phyloP scores from a whole-genome alignment of 345 rosid species.

The Salix caprea region DNA sequence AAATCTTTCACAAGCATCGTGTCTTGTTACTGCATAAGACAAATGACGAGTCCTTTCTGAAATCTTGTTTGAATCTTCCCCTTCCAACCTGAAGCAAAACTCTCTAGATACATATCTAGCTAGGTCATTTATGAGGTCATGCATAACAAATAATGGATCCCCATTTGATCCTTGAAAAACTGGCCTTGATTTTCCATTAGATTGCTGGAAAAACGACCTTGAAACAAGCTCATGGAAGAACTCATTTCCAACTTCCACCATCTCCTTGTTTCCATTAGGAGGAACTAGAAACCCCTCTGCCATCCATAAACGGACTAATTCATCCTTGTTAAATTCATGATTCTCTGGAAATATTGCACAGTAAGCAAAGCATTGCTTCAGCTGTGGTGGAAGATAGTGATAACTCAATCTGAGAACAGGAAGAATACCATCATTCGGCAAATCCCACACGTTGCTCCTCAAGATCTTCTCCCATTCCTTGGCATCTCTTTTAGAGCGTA shows the following conservation, averaged over 20 bases:
- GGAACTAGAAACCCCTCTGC: not conserved
- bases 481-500: not conserved
- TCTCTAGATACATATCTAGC: conserved; percentile 28
- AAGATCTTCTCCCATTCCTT: not conserved
- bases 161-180: not conserved
- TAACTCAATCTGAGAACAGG: conserved; percentile 12
- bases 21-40: conserved; percentile 14
- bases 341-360: not conserved
- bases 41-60: conserved; percentile 29
- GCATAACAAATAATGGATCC: conserved; percentile 21
- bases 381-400: conserved; percentile 21
- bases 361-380: not conserved
- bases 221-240: not conserved
- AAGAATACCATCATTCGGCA: not conserved
- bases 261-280: not conserved
- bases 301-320: not conserved
- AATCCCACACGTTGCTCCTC: not conserved
- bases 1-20: conserved; percentile 17
- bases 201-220: not conserved
- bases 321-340: not conserved
- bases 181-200: not conserved
- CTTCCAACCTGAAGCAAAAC: conserved; percentile 25
- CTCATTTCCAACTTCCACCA: not conserved
- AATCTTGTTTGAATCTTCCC: conserved; percentile 7
- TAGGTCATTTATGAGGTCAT: conserved; percentile 34